Base-by-base conservation (phyloP, 495 filamentous ascomycete genomes). In the Hypoxylon intermedium region DNA sequence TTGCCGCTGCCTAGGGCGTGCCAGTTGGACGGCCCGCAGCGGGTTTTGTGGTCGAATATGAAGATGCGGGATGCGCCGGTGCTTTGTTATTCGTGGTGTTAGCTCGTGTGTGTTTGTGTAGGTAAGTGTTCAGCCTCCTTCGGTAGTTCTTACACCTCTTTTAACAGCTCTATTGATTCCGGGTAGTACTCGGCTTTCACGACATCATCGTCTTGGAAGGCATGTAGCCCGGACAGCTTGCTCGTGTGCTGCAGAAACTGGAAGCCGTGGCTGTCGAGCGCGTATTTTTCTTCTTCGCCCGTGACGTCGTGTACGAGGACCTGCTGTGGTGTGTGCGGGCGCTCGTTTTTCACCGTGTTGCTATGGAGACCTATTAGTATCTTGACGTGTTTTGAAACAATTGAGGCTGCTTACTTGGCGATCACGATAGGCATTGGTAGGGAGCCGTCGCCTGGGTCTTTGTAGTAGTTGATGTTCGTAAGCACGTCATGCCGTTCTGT, bases 31-130 rank as follows among this genome's bases (percentile, higher is more conserved):
- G 78, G 65, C 0, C 75, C 74, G 28, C 85, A 83, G 15, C 88
- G 87, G 75, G 88, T 85, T 44, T 86, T 90, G 70, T 89, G 86
- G 75, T 91, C 86, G 72, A 89, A 91, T 70, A 89, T 85, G 77
- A 84, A 80, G 68, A 89, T 67, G 20, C 82, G 76, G 23, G 85
- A 74, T 2, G 82, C 81, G 9, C 85, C 87, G 6, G 87, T 85
- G 16, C 90, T 79, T 42, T 78, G 65, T 24, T 74, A 69, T 31
- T 75, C 72, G 4, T 7, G 16, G n/a, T n/a, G n/a, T 47, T 79
- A 82, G 41, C 78, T 81, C n/a, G n/a, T n/a, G n/a, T n/a, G n/a
- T n/a, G n/a, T n/a, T n/a, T n/a, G n/a, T n/a, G n/a, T n/a, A n/a
- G n/a, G n/a, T n/a, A n/a, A n/a, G n/a, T n/a, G n/a, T n/a, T n/a